These are phyloP conservation scores for Rubia occidens DNA, from an alignment of 305 asterid species.

Conservation along the genomic window DNA sequence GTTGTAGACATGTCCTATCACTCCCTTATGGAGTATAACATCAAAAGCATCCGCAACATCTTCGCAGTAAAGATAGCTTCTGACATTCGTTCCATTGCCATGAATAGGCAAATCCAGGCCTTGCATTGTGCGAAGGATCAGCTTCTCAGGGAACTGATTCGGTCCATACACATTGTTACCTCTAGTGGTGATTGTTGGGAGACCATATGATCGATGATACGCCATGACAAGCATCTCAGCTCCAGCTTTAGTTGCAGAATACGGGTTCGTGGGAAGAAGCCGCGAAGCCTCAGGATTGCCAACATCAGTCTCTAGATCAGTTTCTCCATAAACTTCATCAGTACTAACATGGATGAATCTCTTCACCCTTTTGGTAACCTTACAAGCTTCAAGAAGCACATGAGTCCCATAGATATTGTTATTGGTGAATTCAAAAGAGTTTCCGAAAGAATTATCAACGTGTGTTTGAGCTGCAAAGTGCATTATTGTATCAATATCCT, in stretches of 20 bases:
- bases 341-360: slow-evolving; percentile 1
- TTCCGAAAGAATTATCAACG: not conserved
- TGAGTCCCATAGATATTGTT: slow-evolving; percentile 4
- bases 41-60: not conserved
- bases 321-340: slow-evolving; percentile 3
- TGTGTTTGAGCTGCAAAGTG: slow-evolving; percentile 5
- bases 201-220: not conserved
- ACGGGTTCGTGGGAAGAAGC: slow-evolving; percentile 3
- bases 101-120: not conserved
- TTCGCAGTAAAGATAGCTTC: not conserved
- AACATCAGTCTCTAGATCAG: not conserved
- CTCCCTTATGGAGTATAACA: not conserved
- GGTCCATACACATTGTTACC: slow-evolving; percentile 2
- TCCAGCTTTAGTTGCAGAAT: not conserved
- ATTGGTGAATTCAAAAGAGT: not conserved
- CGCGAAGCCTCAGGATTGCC: slow-evolving; percentile 2
- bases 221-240: slow-evolving; percentile 6
- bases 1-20: slow-evolving; percentile 2
- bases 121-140: not conserved
- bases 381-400: slow-evolving; percentile 2
- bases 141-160: slow-evolving; percentile 3
- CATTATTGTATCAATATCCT: not conserved
- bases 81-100: not conserved
- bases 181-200: not conserved
- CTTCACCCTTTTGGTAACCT: not conserved